Evolutionary conservation across 1,284 basidiomycete species (phyloP).

Genomic region (Exobasidium cylindrosporum): DNA sequence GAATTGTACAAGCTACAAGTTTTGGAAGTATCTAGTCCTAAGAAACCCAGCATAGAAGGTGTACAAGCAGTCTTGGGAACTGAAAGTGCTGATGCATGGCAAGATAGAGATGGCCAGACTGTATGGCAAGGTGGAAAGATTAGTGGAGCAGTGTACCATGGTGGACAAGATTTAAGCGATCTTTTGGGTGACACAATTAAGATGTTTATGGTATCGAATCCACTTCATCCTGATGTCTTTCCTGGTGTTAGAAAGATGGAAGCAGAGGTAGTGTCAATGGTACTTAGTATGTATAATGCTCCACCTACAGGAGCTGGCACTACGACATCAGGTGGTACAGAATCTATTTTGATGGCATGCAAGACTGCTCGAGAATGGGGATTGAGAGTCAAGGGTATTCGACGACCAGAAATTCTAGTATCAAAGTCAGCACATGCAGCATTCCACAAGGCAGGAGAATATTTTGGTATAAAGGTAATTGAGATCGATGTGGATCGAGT

Average conservation of each 20-base stretch:
- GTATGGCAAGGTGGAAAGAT: slow-evolving; percentile 52
- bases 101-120: slow-evolving; percentile 34
- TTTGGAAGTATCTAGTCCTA: slow-evolving; percentile 24
- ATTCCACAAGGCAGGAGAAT: slow-evolving; percentile 87
- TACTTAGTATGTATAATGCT: slow-evolving; percentile 73
- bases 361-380: slow-evolving; percentile 96
- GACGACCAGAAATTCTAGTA: slow-evolving; percentile 87
- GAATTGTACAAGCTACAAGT: slow-evolving; percentile 42
- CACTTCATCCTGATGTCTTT: slow-evolving; percentile 92
- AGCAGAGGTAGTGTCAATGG: slow-evolving; percentile 92
- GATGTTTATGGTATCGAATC: slow-evolving; percentile 65
- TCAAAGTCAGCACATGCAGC: slow-evolving; percentile 86
- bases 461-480: slow-evolving; percentile 89
- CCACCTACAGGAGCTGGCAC: slow-evolving; percentile 73
- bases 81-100: slow-evolving; percentile 17
- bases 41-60: slow-evolving; percentile 6
- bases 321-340: slow-evolving; percentile 92
- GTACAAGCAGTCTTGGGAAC: slow-evolving; percentile 1
- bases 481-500: slow-evolving; percentile 77
- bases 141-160: slow-evolving; percentile 55
- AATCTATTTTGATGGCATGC: slow-evolving; percentile 89
- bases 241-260: slow-evolving; percentile 96
- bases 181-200: slow-evolving; percentile 42
- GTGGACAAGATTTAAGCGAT: slow-evolving; percentile 45
- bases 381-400: slow-evolving; percentile 76